A percentile compares a stretch with the other conserved stretches of the same genome.
Conservation (phyloP, 1,284 basidiomycete species). For the Trichosporon faecale region DNA sequence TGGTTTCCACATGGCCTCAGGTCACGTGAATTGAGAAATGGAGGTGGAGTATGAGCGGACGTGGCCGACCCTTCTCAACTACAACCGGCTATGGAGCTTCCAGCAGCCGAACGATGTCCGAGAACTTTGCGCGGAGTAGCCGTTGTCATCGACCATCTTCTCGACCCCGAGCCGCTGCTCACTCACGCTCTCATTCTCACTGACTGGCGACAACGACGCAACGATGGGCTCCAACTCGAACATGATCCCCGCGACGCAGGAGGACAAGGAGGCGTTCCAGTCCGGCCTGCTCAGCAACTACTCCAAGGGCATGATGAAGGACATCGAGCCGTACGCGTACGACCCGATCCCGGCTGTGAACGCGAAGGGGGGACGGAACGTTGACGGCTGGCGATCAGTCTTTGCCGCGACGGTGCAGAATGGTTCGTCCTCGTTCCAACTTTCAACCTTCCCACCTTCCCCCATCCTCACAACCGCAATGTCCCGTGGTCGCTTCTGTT, state of each 20-base stretch:
- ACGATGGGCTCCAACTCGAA: background rate
- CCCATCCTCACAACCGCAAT: too few species aligned
- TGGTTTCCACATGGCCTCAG: background rate
- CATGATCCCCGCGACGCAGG: slow-evolving; percentile 14
- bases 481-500: background rate
- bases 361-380: slow-evolving; percentile 18
- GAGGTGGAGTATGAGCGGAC: background rate
- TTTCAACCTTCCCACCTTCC: too few species aligned
- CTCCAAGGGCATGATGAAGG: background rate
- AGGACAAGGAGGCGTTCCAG: slow-evolving; percentile 9
- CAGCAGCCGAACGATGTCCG: background rate
- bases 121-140: background rate
- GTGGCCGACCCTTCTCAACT: background rate
- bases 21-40: background rate
- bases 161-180: background rate
- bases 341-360: slow-evolving; percentile 21
- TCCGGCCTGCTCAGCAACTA: background rate
- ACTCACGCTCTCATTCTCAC: background rate
- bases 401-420: slow-evolving; percentile 15
- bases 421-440: slow-evolving; percentile 13
- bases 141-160: background rate
- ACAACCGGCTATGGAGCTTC: background rate
- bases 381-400: slow-evolving; percentile 18
- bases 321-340: slow-evolving; percentile 21
- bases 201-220: background rate